phyloP scores from a whole-genome alignment of 495 filamentous ascomycete genomes.

The Bacidia gigantensis region DNA sequence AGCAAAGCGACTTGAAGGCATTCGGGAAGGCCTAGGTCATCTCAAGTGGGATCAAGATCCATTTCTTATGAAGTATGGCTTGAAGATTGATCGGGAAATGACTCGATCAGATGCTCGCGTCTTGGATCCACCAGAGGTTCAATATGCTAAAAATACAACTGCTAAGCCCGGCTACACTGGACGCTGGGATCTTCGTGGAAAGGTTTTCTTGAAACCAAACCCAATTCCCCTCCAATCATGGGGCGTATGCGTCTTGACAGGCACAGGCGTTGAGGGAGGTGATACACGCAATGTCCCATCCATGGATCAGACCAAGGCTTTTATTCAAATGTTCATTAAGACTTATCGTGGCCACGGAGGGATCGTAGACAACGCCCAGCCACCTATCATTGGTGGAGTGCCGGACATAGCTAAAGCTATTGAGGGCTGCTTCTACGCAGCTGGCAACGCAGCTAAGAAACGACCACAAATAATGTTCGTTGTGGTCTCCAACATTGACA shows the following conservation, averaged over 20 bases:
- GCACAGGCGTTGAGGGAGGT: slow-evolving; percentile 18
- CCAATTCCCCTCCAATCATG: slow-evolving; percentile 45
- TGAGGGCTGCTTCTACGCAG: slow-evolving; percentile 35
- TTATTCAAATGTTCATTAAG: slow-evolving; percentile 44
- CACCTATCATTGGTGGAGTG: slow-evolving; percentile 21
- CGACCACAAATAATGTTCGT: slow-evolving; percentile 42
- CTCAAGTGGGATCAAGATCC: slow-evolving; percentile 57
- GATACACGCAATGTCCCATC: slow-evolving; percentile 22
- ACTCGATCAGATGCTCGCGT: slow-evolving; percentile 54
- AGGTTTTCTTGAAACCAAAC: slow-evolving; percentile 57
- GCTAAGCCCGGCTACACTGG: slow-evolving; percentile 45
- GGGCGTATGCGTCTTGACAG: slow-evolving; percentile 48
- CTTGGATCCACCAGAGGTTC: slow-evolving; percentile 53
- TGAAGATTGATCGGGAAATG: slow-evolving; percentile 50
- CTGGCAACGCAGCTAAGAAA: slow-evolving; percentile 28
- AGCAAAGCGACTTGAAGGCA: slow-evolving; percentile 41
- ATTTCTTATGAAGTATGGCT: slow-evolving; percentile 50
- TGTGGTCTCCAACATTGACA: slow-evolving; percentile 52
- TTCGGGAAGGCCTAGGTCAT: slow-evolving; percentile 48
- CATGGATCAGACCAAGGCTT: slow-evolving; percentile 35
- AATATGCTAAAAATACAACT: slow-evolving; percentile 40
- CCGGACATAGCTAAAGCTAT: slow-evolving; percentile 38
- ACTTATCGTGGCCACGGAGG: slow-evolving; percentile 63
- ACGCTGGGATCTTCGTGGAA: slow-evolving; percentile 74
- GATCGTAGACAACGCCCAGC: slow-evolving; percentile 29